Percentiles rank a stretch among this genome's conserved stretches.
These are phyloP conservation scores for Lolium rigidum DNA, from an alignment of 176 grass and related monocot species.

Conservation along the genomic window DNA sequence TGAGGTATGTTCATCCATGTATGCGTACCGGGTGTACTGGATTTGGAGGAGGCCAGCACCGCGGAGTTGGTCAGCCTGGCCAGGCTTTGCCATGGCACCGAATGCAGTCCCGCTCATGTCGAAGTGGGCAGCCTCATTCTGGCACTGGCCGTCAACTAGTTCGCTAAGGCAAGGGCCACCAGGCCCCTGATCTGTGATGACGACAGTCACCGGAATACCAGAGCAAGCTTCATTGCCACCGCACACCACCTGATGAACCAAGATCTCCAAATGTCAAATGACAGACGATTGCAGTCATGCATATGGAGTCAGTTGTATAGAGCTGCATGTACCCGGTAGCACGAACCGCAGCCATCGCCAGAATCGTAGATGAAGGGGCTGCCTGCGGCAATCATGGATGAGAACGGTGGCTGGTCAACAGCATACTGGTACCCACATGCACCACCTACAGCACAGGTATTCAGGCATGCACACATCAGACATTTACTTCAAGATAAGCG, in stretches of 20 bases:
- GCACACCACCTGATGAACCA: conserved; percentile 63
- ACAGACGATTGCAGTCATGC: background rate
- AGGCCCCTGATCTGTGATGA: conserved; percentile 74
- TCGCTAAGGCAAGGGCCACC: conserved; percentile 57
- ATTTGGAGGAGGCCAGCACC: conserved; percentile 65
- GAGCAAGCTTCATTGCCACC: conserved; percentile 71
- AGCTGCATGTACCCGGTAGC: conserved; percentile 61
- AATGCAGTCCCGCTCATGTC: conserved; percentile 92
- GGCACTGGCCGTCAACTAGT: conserved; percentile 37
- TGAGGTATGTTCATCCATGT: conserved; percentile 8
- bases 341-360: conserved; percentile 76
- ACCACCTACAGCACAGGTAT: conserved; percentile 56
- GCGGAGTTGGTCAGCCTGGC: conserved; percentile 66
- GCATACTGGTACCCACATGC: conserved; percentile 80
- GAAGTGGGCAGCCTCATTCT: conserved; percentile 65
- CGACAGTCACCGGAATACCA: conserved; percentile 61
- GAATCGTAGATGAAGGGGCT: conserved; percentile 75
- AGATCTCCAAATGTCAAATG: conserved; percentile 36
- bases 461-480: conserved; percentile 13
- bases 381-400: conserved; percentile 79
- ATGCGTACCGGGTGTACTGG: conserved; percentile 57
- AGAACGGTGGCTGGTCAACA: conserved; percentile 72
- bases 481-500: background rate
- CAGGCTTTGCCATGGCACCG: conserved; percentile 73
- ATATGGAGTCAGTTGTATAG: background rate